These are phyloP conservation scores for Entomortierella chlamydospora DNA, from an alignment of 192 early-diverging fungal species.

Conservation along the genomic window DNA sequence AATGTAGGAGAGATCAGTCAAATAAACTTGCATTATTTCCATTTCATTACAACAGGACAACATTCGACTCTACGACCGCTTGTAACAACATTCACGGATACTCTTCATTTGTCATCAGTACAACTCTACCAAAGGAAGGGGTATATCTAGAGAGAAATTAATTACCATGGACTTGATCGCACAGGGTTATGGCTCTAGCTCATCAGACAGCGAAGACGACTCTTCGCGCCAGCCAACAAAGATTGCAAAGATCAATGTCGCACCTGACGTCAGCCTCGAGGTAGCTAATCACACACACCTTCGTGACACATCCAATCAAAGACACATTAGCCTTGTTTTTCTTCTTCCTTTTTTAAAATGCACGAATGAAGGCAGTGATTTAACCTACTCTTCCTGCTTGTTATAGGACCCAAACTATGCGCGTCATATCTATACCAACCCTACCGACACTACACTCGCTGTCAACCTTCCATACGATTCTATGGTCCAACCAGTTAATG, in stretches of 20 bases:
- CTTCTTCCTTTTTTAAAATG: neutral
- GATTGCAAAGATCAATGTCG: conserved; percentile 54
- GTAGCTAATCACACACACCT: conserved; percentile 28
- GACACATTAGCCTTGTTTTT: too few species aligned
- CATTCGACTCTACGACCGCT: too few species aligned
- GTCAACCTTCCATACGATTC: conserved; percentile 72
- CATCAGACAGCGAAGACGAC: conserved; percentile 40
- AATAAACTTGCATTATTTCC: too few species aligned
- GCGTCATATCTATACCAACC: conserved; percentile 62
- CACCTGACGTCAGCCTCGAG: conserved; percentile 65
- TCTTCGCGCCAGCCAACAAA: conserved; percentile 29
- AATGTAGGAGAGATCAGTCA: neutral
- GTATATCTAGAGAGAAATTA: too few species aligned
- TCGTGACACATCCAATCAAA: too few species aligned
- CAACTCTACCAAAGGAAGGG: too few species aligned
- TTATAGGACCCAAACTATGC: conserved; percentile 53
- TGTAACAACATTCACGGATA: too few species aligned
- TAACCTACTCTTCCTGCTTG: too few species aligned
- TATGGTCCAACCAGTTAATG: conserved; percentile 60
- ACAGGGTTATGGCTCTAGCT: conserved; percentile 48
- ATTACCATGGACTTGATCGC: conserved; percentile 50
- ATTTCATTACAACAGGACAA: too few species aligned
- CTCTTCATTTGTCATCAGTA: too few species aligned
- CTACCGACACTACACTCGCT: conserved; percentile 63
- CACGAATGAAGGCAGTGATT: too few species aligned